A percentile compares a stretch with the other conserved stretches of the same genome.
Conservation (phyloP, 2,329 filamentous ascomycete species). For the Juglanconis sp. region DNA sequence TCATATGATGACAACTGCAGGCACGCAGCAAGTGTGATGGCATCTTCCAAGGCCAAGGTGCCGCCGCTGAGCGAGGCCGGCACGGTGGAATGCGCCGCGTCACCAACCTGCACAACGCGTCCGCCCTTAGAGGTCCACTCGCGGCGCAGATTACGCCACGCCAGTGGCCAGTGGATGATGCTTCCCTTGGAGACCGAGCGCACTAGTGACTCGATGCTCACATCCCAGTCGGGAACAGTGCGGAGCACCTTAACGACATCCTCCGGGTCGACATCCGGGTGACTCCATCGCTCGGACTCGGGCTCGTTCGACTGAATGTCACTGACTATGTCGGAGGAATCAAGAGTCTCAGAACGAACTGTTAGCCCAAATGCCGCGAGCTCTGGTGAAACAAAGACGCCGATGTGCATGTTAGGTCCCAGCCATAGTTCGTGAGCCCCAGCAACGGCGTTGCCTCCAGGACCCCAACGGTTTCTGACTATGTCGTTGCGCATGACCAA, state of each 20-base stretch:
- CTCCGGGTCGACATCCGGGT: conserved; percentile 4
- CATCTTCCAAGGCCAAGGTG: conserved; percentile 37
- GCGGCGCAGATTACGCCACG: conserved; percentile 35
- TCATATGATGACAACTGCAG: conserved; percentile 23
- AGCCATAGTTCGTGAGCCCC: conserved; percentile 1
- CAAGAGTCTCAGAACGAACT: background rate
- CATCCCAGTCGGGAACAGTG: conserved; percentile 15
- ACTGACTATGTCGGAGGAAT: background rate
- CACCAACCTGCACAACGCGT: conserved; percentile 33
- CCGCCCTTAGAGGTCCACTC: conserved; percentile 30
- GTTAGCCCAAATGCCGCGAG: background rate
- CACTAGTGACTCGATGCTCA: conserved; percentile 13
- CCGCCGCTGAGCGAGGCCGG: conserved; percentile 36
- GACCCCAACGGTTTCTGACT: background rate
- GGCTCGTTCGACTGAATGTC: background rate
- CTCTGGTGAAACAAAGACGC: background rate
- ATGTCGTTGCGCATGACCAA: background rate
- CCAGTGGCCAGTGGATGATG: conserved; percentile 38
- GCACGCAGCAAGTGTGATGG: conserved; percentile 31
- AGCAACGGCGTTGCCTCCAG: background rate
- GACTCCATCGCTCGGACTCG: no score
- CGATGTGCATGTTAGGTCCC: conserved; percentile 2
- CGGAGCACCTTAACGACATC: background rate
- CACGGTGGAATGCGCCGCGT: conserved; percentile 35
- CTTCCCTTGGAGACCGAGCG: conserved; percentile 23